Conservation (phyloP, 176 grass and related monocot genomes). For the Themeda triandra region DNA sequence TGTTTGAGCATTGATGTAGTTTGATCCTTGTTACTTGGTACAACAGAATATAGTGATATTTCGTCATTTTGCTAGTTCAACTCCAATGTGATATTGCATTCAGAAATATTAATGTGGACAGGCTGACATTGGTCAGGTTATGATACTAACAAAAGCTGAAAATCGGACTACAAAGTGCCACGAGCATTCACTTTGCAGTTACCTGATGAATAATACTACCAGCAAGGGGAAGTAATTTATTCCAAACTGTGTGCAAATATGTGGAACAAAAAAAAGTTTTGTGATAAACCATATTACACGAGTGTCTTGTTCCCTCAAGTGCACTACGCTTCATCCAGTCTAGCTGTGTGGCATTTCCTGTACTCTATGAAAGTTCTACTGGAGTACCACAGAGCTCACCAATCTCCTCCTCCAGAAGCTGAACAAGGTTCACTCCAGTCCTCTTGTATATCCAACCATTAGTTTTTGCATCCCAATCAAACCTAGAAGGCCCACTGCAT, state of each 20-base stretch:
- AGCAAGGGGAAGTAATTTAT: background rate
- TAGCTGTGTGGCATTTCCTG: background rate
- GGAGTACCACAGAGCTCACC: constrained; percentile 56
- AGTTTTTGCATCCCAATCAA: constrained; percentile 69
- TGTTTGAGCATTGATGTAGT: constrained; percentile 33
- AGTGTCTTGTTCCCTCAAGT: background rate
- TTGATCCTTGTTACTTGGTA: constrained; percentile 10
- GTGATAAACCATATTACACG: background rate
- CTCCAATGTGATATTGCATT: background rate
- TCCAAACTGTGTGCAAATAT: background rate
- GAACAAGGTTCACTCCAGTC: constrained; percentile 60
- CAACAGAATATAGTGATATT: constrained; percentile 19
- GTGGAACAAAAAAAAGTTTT: background rate
- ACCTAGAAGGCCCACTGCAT: constrained; percentile 79
- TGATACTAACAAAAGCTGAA: background rate
- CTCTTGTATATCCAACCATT: constrained; percentile 69
- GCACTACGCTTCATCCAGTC: background rate
- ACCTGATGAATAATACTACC: background rate
- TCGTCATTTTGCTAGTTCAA: background rate
- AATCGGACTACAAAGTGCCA: background rate
- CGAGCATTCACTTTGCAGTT: background rate
- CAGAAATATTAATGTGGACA: background rate
- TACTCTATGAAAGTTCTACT: constrained; percentile 48
- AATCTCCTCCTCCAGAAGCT: constrained; percentile 66
- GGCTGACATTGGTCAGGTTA: background rate